These are phyloP conservation scores for Pochonia chlamydosporia DNA, from an alignment of 2,329 filamentous ascomycete species.

Conservation along the genomic window DNA sequence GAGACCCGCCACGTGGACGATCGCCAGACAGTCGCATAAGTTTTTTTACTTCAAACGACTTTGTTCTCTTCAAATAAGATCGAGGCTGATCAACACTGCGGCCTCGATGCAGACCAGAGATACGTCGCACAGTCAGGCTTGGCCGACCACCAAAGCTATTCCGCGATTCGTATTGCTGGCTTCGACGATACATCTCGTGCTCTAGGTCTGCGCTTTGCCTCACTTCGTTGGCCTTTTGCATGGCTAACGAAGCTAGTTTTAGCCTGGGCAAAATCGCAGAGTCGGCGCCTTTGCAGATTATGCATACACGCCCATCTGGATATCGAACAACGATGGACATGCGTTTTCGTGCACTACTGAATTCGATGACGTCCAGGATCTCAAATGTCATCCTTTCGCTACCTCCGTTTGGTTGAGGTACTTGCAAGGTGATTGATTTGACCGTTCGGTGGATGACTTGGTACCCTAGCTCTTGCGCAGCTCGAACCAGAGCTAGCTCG, in stretches of 20 bases:
- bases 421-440: slow-evolving; percentile 54
- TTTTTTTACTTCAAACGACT: slow-evolving; percentile 38
- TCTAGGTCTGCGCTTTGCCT: slow-evolving; percentile 58
- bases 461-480: slow-evolving; percentile 81
- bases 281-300: slow-evolving; percentile 90
- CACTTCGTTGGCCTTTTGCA: slow-evolving; percentile 64
- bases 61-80: slow-evolving; percentile 30
- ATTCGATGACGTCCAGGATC: slow-evolving; percentile 82
- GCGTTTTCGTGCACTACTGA: slow-evolving; percentile 80
- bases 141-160: slow-evolving; percentile 51
- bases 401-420: slow-evolving; percentile 30
- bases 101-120: slow-evolving; percentile 24
- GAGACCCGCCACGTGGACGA: slow-evolving; percentile 28
- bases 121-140: slow-evolving; percentile 45
- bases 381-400: slow-evolving; percentile 61
- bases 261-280: slow-evolving; percentile 75
- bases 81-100: slow-evolving; percentile 23
- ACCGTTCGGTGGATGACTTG: slow-evolving; percentile 69
- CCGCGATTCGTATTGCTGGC: slow-evolving; percentile 47
- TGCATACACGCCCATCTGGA: slow-evolving; percentile 72
- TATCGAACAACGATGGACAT: slow-evolving; percentile 90
- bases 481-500: slow-evolving; percentile 77
- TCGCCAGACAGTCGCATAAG: slow-evolving; percentile 34
- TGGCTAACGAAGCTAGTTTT: slow-evolving; percentile 65
- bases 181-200: slow-evolving; percentile 48